Evolutionary conservation across 441 rosid species (phyloP).

Genomic region (Omphalea diandra): DNA sequence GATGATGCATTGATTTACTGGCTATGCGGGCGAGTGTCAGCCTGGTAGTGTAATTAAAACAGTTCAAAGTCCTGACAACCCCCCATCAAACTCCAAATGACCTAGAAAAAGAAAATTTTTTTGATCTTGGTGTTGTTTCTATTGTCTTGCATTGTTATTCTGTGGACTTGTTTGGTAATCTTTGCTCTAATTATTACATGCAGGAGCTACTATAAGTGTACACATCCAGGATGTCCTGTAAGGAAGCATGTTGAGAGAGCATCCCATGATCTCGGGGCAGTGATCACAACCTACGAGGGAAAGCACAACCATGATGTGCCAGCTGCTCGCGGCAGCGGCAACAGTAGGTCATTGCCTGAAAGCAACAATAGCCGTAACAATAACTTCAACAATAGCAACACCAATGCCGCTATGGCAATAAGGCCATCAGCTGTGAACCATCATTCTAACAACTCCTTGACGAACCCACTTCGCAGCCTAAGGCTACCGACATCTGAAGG

Average conservation of each 20-base stretch:
- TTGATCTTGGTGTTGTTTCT: background rate
- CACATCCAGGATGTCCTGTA: constrained; percentile 76
- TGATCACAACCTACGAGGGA: constrained; percentile 94
- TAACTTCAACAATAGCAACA: constrained; percentile 18
- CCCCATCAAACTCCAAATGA: background rate
- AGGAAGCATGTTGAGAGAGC: constrained; percentile 94
- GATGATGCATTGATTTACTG: background rate
- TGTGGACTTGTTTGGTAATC: background rate
- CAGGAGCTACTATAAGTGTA: constrained; percentile 96
- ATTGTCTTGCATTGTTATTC: constrained; percentile 1
- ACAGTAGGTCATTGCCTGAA: constrained; percentile 28
- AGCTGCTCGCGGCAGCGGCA: constrained; percentile 64
- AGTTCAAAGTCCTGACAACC: too few species aligned
- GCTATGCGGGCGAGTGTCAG: too few species aligned
- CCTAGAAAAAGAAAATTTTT: background rate
- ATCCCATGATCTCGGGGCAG: constrained; percentile 67
- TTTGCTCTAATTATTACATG: constrained; percentile 1
- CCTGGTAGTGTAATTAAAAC: too few species aligned
- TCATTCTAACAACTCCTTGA: constrained; percentile 20
- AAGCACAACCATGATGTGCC: constrained; percentile 93
- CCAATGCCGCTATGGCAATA: constrained; percentile 22
- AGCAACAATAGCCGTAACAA: constrained; percentile 22
- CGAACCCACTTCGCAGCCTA: constrained; percentile 23
- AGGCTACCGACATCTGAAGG: constrained; percentile 28
- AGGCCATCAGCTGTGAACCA: constrained; percentile 32